Percentiles rank a stretch among this genome's conserved stretches.
Conservation (phyloP, 371 early-diverging fungal genomes). For the Syncephalastrum sp. region DNA sequence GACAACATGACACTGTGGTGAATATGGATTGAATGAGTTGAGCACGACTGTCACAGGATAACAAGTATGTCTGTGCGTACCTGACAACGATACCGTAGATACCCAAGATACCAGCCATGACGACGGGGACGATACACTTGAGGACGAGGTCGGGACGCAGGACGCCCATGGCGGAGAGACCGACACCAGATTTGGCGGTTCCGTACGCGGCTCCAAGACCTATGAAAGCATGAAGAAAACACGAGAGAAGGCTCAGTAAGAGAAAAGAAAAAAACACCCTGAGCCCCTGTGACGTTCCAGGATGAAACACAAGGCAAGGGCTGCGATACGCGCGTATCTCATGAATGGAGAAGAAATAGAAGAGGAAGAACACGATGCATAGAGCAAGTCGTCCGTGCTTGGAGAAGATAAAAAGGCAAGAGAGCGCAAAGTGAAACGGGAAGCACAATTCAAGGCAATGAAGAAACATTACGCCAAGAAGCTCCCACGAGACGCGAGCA, state of each 20-base stretch:
- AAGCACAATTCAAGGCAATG: too few species aligned
- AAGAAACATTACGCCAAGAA: too few species aligned
- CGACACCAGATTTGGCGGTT: conserved; percentile 96
- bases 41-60: too few species aligned
- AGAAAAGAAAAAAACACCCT: not conserved
- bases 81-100: conserved; percentile 96
- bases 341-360: too few species aligned
- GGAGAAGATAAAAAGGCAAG: too few species aligned
- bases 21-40: too few species aligned
- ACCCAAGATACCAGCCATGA: conserved; percentile 98
- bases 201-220: conserved; percentile 97
- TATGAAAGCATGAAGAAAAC: conserved; percentile 16
- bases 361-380: too few species aligned
- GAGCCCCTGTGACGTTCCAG: conserved; percentile 14
- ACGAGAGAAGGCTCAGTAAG: not conserved
- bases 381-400: too few species aligned
- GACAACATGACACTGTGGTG: conserved; percentile 73
- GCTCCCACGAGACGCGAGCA: too few species aligned
- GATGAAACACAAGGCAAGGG: conserved; percentile 8
- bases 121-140: conserved; percentile 90
- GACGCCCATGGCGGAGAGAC: conserved; percentile 94
- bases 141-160: conserved; percentile 93
- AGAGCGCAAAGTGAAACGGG: too few species aligned
- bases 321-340: not conserved
- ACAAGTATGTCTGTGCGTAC: not conserved